A percentile compares a stretch with the other conserved stretches of the same genome.
Conservation (phyloP, 306 rosid genomes). For the Acacia confusa region DNA sequence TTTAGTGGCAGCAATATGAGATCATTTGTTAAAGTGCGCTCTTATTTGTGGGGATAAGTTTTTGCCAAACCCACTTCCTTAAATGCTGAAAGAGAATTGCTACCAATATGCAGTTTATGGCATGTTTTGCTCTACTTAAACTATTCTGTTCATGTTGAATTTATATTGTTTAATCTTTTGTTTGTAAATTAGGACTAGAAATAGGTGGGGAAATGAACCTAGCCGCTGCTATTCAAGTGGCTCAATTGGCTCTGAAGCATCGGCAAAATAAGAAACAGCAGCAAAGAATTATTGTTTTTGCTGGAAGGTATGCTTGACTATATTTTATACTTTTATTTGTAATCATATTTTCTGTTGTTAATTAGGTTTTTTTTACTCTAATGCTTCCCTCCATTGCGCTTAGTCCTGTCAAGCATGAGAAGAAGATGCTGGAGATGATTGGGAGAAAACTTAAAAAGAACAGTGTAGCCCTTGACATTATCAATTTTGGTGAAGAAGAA, state of each 20-base stretch:
- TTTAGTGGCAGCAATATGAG: not conserved
- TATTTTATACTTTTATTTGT: constrained; percentile 12
- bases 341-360: not conserved
- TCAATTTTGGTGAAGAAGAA: constrained; percentile 91
- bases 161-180: not conserved
- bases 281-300: constrained; percentile 89
- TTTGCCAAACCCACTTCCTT: not conserved
- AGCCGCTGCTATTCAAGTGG: constrained; percentile 95
- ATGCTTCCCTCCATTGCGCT: constrained; percentile 18
- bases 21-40: not conserved
- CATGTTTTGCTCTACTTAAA: not conserved
- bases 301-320: constrained; percentile 66
- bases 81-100: not conserved
- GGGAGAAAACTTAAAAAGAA: constrained; percentile 91
- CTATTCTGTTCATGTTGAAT: constrained; percentile 15
- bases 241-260: constrained; percentile 96
- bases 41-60: not conserved
- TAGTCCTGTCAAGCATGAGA: constrained; percentile 77
- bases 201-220: constrained; percentile 94
- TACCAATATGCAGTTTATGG: constrained; percentile 20
- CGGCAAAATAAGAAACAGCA: constrained; percentile 98
- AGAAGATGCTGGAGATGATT: constrained; percentile 78
- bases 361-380: constrained; percentile 1
- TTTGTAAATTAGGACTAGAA: constrained; percentile 65
- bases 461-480: constrained; percentile 87